Conservation (phyloP, 352 stramenopile species). For the Globisporangium sylvaticum region DNA sequence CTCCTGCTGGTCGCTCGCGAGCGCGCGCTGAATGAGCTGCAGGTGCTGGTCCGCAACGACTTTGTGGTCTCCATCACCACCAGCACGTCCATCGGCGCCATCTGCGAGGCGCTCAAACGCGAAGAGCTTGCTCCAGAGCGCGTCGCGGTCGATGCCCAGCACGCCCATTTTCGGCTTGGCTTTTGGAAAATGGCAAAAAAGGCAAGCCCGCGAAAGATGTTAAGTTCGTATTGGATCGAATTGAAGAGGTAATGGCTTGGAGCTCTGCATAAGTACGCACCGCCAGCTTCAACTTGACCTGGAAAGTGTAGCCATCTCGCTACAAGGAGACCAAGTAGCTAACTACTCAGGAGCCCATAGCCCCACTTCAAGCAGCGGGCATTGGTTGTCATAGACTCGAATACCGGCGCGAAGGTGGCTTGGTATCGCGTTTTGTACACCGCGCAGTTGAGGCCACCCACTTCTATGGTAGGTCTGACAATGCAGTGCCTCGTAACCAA, state of each 20-base stretch:
- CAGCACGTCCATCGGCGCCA: constrained; percentile 1
- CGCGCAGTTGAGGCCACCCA: background rate
- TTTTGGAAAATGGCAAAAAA: background rate
- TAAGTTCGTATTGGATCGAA: background rate
- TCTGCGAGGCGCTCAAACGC: constrained; percentile 39
- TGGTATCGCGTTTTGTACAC: background rate
- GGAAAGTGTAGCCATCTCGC: background rate
- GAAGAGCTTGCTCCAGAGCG: constrained; percentile 71
- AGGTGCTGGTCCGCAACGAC: constrained; percentile 20
- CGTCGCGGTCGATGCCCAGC: constrained; percentile 53
- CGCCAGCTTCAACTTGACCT: background rate
- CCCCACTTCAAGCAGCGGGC: background rate
- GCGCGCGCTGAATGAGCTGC: constrained; percentile 32
- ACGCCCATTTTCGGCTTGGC: constrained; percentile 10
- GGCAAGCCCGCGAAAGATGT: background rate
- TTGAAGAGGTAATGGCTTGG: background rate
- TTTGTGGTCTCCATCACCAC: background rate
- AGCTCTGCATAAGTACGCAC: background rate
- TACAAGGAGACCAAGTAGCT: too few relatives aligned
- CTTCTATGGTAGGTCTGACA: background rate
- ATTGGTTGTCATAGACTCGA: background rate
- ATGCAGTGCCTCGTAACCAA: background rate
- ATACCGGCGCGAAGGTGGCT: background rate
- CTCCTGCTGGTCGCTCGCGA: constrained; percentile 26
- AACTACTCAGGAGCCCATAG: too few relatives aligned